Evolutionary conservation across 148 eudicot species (phyloP).

Genomic region (Rhododendron kiyosumense): DNA sequence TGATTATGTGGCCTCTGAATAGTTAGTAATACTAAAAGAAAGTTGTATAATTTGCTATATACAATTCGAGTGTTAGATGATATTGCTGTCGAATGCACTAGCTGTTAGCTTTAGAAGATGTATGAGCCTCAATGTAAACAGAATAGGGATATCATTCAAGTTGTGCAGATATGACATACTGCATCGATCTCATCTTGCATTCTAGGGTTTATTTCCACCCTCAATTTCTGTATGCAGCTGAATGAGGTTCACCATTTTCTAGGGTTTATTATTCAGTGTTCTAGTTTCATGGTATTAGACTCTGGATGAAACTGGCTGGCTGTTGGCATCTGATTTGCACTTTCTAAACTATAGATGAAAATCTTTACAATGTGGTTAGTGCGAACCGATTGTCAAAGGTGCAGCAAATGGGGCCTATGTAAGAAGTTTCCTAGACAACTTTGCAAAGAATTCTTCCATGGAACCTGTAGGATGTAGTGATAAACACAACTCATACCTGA

Average conservation of each 20-base stretch:
- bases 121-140: background rate
- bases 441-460: background rate
- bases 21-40: background rate
- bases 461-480: background rate
- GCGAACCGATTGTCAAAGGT: background rate
- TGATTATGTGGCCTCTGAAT: background rate
- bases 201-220: background rate
- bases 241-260: background rate
- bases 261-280: background rate
- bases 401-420: background rate
- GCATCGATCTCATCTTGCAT: background rate
- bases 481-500: background rate
- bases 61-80: background rate
- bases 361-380: background rate
- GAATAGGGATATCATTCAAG: background rate
- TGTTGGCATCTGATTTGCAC: background rate
- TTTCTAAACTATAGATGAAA: background rate
- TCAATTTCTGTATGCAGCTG: background rate
- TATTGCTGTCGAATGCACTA: background rate
- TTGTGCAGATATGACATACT: background rate
- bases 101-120: background rate
- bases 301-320: background rate
- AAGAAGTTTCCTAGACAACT: background rate
- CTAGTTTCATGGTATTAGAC: background rate
- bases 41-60: background rate